Evolutionary conservation across 2,329 filamentous ascomycete species (phyloP).

Genomic region (Pseudogymnoascus sp.): DNA sequence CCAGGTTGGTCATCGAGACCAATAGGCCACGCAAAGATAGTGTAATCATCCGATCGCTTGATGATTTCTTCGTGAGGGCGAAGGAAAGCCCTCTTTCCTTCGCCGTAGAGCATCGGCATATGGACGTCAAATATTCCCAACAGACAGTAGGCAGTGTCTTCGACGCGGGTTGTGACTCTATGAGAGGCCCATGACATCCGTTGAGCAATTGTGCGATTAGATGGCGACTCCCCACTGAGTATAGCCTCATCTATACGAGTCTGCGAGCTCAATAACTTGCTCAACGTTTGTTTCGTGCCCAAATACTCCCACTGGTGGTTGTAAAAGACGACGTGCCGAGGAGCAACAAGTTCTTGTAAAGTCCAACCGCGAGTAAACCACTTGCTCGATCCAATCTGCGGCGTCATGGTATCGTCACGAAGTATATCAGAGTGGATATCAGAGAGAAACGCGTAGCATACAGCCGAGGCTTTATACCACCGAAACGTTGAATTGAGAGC

Average conservation of each 20-base stretch:
- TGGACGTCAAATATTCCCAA: no score
- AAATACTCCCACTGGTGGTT: slow-evolving; percentile 33
- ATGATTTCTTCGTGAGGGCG: no score
- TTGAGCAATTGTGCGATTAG: slow-evolving; percentile 18
- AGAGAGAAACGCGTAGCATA: slow-evolving; percentile 18
- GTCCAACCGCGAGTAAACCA: slow-evolving; percentile 8
- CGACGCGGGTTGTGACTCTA: slow-evolving; percentile 20
- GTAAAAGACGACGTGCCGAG: slow-evolving; percentile 25
- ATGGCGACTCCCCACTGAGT: slow-evolving; percentile 28
- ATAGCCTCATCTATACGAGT: slow-evolving; percentile 25
- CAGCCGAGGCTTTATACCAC: slow-evolving; percentile 17
- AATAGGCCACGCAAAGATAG: neutral
- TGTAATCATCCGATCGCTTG: slow-evolving; percentile 25
- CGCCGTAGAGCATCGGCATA: no score
- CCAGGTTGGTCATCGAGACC: neutral
- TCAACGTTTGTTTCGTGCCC: slow-evolving; percentile 34
- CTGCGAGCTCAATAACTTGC: slow-evolving; percentile 34
- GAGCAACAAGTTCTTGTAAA: slow-evolving; percentile 11
- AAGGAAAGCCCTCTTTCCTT: no score
- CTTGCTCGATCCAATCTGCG: neutral
- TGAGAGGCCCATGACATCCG: slow-evolving; percentile 27
- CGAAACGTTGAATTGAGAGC: slow-evolving; percentile 22
- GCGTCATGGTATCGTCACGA: slow-evolving; percentile 5
- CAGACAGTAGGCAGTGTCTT: no score
- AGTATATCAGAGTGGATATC: slow-evolving; percentile 10